These are phyloP conservation scores for Brassica carinata DNA, from an alignment of 345 rosid species.

Conservation along the genomic window DNA sequence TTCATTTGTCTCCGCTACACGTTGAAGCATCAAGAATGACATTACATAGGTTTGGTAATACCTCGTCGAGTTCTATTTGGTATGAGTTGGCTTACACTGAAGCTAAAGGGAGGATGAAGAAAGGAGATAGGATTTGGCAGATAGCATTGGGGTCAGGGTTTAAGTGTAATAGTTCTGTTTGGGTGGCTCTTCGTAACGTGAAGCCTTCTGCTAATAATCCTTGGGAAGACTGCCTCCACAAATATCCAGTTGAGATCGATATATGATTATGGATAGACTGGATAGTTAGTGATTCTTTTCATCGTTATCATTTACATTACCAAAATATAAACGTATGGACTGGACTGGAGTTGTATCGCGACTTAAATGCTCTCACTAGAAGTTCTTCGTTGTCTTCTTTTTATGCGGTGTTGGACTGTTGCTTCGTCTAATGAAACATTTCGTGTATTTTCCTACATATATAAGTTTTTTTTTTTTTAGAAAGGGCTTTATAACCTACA, in stretches of 20 bases:
- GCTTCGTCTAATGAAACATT: not conserved
- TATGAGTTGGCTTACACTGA: conserved; percentile 60
- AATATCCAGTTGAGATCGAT: conserved; percentile 43
- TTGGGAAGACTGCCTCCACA: conserved; percentile 51
- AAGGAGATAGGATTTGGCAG: conserved; percentile 65
- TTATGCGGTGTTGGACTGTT: not conserved
- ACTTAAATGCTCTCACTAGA: not conserved
- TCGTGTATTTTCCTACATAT: not conserved
- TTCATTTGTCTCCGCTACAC: conserved; percentile 50
- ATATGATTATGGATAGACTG: conserved; percentile 7
- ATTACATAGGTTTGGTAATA: conserved; percentile 62
- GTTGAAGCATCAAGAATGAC: conserved; percentile 75
- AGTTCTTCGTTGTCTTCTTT: not conserved
- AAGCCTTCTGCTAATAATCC: conserved; percentile 50
- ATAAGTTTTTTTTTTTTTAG: no score
- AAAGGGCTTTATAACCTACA: no score
- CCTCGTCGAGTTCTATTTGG: conserved; percentile 65
- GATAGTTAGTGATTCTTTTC: not conserved
- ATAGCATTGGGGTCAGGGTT: conserved; percentile 72
- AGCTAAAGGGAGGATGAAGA: conserved; percentile 60
- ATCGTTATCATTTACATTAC: not conserved
- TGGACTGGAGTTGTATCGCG: not conserved
- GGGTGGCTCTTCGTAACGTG: conserved; percentile 47
- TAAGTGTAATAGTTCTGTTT: conserved; percentile 64
- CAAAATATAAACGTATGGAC: not conserved